A percentile compares a stretch with the other conserved stretches of the same genome.
Evolutionary conservation across 371 early-diverging fungal species (phyloP).

Genomic region (Mortierella polycephala): DNA sequence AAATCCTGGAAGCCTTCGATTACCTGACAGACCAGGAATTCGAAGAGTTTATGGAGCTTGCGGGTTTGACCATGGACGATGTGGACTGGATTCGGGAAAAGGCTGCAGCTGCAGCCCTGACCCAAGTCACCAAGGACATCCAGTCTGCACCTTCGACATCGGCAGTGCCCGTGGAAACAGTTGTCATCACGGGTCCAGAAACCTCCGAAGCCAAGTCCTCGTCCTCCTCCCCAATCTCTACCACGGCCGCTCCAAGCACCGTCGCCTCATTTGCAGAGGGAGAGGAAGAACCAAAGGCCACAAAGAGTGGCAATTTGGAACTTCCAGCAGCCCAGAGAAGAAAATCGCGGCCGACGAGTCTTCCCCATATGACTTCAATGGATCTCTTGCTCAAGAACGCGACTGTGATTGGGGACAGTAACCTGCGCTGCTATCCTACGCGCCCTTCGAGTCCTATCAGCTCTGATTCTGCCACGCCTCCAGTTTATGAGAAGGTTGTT

Average conservation of each 20-base stretch:
- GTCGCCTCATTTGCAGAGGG: background rate
- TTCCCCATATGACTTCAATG: slow-evolving; percentile 50
- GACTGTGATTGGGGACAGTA: slow-evolving; percentile 35
- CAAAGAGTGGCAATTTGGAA: background rate
- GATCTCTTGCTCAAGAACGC: slow-evolving; percentile 44
- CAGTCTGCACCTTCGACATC: slow-evolving; percentile 4
- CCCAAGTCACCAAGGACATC: slow-evolving; percentile 43
- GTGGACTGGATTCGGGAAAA: slow-evolving; percentile 46
- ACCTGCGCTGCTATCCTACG: slow-evolving; percentile 43
- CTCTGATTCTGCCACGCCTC: background rate
- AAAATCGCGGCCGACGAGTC: slow-evolving; percentile 9
- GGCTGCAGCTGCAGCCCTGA: slow-evolving; percentile 28
- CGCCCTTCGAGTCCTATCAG: background rate
- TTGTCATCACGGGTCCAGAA: background rate
- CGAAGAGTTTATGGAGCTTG: slow-evolving; percentile 39
- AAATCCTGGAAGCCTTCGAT: slow-evolving; percentile 49
- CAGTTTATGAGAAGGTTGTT: slow-evolving; percentile 6
- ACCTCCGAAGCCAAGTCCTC: background rate
- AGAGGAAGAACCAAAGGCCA: background rate
- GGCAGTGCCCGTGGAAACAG: background rate
- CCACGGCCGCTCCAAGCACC: no score
- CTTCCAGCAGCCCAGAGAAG: background rate
- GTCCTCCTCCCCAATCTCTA: background rate
- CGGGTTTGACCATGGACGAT: slow-evolving; percentile 31
- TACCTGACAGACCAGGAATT: slow-evolving; percentile 44